Base-by-base conservation (phyloP, 2,329 filamentous ascomycete genomes). In the Myriosclerotinia duriaeana region DNA sequence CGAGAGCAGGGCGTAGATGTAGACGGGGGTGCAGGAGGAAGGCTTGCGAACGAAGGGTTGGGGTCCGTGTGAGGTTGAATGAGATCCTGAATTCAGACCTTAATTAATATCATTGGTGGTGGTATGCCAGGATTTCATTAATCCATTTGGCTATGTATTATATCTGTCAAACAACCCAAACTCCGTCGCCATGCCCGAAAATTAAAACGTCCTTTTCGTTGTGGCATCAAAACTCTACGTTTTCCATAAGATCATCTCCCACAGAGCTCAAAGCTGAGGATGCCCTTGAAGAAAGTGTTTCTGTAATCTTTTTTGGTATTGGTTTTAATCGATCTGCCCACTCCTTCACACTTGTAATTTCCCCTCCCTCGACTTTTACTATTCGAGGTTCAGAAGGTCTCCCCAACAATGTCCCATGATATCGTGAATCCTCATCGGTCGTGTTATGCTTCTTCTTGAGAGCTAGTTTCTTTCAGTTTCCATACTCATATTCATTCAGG, bases 371-470 rank as follows among this genome's bases (percentile, higher is more conserved):
- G 62, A 96, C 89, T 62, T 88, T 82, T 38, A 97, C 80, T 9
- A 89, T 85, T 74, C 86, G 87, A 66, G 88, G 85, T 71, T 96
- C 92, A 59, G 84, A 84, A 54, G 84, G 82, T 71, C 88, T 88
- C 5, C 94, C 94, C 14, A 98, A 82, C 0, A 95, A 85, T 0
- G 94, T 97, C 40, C 92, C 92, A 71, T 89, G 87, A 77, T 92
- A 96, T 74, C 94, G 89, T 12, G 89, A 89, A 74, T 96, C 93
- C 74, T 96, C 92, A 69, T 90, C 91, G 0, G 90, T 91, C 73
- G 95, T 96, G 79, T 89, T 93, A 77, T 96, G 91, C 76, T 96
- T 97, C 79, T 93, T 95, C 78, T 96, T 97, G 53, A 98, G 80
- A 5, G 88, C 90, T 91, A 71, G 20, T 73, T 65, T 74, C 68